Percentiles rank a stretch among this genome's conserved stretches.
Conservation (phyloP, 345 rosid species). For the Camelina neglecta region DNA sequence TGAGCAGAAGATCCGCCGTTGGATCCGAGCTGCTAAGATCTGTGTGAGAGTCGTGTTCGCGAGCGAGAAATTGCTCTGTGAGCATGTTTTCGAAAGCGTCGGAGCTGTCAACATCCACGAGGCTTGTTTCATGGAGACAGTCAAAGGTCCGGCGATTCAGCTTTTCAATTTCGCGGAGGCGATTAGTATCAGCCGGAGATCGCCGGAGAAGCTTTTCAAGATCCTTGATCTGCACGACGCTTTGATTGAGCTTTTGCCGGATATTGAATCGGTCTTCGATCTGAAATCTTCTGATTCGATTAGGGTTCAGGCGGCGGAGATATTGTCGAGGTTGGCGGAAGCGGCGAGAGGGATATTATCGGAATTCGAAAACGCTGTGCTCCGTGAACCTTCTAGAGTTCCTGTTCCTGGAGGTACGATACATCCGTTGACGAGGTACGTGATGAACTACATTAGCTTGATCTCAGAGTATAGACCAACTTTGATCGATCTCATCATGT, state of each 20-base stretch:
- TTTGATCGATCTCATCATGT: constrained; percentile 78
- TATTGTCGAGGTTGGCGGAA: constrained; percentile 82
- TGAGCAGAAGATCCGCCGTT: constrained; percentile 82
- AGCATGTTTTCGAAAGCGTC: constrained; percentile 74
- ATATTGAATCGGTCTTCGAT: constrained; percentile 79
- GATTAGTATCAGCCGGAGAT: constrained; percentile 84
- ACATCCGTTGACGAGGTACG: constrained; percentile 97
- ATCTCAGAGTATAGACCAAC: constrained; percentile 94
- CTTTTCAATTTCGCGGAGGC: constrained; percentile 95
- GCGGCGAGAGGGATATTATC: constrained; percentile 93
- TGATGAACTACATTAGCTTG: constrained; percentile 94
- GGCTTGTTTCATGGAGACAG: constrained; percentile 93
- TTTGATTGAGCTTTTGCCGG: constrained; percentile 72
- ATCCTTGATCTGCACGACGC: constrained; percentile 91
- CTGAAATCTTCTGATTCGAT: constrained; percentile 75
- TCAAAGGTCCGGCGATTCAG: constrained; percentile 89
- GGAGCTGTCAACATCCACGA: constrained; percentile 75
- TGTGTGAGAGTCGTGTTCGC: constrained; percentile 82
- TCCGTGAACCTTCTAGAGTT: constrained; percentile 78
- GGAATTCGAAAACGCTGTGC: constrained; percentile 85
- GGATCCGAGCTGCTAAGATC: constrained; percentile 89
- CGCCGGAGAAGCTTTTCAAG: constrained; percentile 94
- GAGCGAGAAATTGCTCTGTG: constrained; percentile 82
- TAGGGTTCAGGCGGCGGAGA: constrained; percentile 93
- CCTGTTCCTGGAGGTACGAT: constrained; percentile 94